Conservation (phyloP, 2,329 filamentous ascomycete species). For the Aspergillus fumigatus region DNA sequence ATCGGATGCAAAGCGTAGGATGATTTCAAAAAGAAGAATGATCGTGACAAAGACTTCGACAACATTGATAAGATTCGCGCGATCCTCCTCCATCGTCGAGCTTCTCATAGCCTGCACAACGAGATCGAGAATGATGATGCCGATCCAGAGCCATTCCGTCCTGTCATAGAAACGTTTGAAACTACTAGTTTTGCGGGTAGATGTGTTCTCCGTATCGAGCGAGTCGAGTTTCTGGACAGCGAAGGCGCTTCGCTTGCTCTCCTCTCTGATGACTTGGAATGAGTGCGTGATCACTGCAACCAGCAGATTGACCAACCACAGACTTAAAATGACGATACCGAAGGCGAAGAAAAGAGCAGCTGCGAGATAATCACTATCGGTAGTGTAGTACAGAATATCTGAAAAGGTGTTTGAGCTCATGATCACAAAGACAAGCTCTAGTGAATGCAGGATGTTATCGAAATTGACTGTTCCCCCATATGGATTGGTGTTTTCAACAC, state of each 20-base stretch:
- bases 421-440: slow-evolving; percentile 93
- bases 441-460: slow-evolving; percentile 86
- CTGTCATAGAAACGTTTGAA: slow-evolving; percentile 72
- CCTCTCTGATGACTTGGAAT: slow-evolving; percentile 96
- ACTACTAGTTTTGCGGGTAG: slow-evolving; percentile 31
- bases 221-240: slow-evolving; percentile 63
- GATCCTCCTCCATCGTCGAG: slow-evolving; percentile 62
- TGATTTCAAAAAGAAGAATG: slow-evolving; percentile 74
- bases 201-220: slow-evolving; percentile 37
- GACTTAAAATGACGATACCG: slow-evolving; percentile 82
- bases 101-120: slow-evolving; percentile 73
- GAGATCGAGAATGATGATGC: slow-evolving; percentile 75
- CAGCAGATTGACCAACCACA: slow-evolving; percentile 91
- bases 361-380: slow-evolving; percentile 83
- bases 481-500: slow-evolving; percentile 73
- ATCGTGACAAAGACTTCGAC: slow-evolving; percentile 74
- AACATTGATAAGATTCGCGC: slow-evolving; percentile 61
- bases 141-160: slow-evolving; percentile 71
- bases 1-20: slow-evolving; percentile 70
- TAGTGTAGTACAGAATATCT: slow-evolving; percentile 89
- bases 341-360: slow-evolving; percentile 71
- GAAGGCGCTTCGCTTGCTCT: slow-evolving; percentile 91
- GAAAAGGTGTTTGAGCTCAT: slow-evolving; percentile 98
- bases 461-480: slow-evolving; percentile 85
- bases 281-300: slow-evolving; percentile 98